A percentile compares a stretch with the other conserved stretches of the same genome.
Evolutionary conservation across 768 basidiomycete genomes (phyloP).

Genomic region (Thelephora aurantiotincta): DNA sequence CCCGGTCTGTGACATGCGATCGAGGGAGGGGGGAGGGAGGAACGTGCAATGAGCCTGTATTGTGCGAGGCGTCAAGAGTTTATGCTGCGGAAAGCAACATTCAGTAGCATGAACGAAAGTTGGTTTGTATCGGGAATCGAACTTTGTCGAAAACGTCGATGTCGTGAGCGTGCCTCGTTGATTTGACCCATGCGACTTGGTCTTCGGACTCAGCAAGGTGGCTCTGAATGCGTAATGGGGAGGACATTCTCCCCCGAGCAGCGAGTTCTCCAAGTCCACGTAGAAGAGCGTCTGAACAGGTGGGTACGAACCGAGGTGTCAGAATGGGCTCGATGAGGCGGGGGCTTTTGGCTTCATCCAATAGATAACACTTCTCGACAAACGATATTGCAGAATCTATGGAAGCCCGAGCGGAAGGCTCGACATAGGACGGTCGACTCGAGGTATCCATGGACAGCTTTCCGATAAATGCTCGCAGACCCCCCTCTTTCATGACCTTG

Average conservation of each 20-base stretch:
- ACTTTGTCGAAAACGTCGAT: slow-evolving; percentile 66
- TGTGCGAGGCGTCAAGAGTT: slow-evolving; percentile 47
- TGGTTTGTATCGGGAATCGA: slow-evolving; percentile 5
- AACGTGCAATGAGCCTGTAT: slow-evolving; percentile 89
- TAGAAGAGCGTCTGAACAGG: slow-evolving; percentile 65
- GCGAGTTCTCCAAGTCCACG: slow-evolving; percentile 45
- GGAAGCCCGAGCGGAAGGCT: slow-evolving; percentile 36
- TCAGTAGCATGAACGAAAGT: background rate
- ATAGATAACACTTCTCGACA: slow-evolving; percentile 30
- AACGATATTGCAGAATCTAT: slow-evolving; percentile 41
- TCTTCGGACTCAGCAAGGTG: slow-evolving; percentile 75
- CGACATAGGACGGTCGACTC: slow-evolving; percentile 55
- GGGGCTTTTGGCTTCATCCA: slow-evolving; percentile 24
- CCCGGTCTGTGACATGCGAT: slow-evolving; percentile 30
- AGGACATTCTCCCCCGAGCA: slow-evolving; percentile 10
- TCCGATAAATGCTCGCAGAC: slow-evolving; percentile 73
- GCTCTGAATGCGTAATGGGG: slow-evolving; percentile 50
- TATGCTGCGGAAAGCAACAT: slow-evolving; percentile 26
- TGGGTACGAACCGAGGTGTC: slow-evolving; percentile 84
- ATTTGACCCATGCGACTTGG: slow-evolving; percentile 58
- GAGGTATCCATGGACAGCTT: slow-evolving; percentile 87
- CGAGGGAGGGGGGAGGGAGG: slow-evolving; percentile 36
- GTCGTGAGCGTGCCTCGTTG: slow-evolving; percentile 47
- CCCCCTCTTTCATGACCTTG: slow-evolving; percentile 50
- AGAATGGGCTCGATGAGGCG: slow-evolving; percentile 67